Conservation (phyloP, 305 asterid genomes). For the Striga hermonthica region DNA sequence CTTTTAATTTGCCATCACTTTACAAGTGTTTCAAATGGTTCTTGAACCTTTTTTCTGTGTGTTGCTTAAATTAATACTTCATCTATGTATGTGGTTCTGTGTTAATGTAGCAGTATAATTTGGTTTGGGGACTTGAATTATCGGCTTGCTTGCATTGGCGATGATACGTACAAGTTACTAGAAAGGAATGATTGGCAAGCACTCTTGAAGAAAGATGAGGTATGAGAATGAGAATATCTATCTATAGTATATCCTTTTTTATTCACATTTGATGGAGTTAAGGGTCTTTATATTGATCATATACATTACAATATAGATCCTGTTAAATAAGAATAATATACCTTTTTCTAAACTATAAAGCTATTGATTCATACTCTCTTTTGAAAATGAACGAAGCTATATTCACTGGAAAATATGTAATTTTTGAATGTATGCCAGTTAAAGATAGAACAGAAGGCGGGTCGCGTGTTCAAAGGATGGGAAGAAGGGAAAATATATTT, state of each 20-base stretch:
- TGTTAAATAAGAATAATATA: no score
- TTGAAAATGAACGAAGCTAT: no score
- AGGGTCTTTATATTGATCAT: no score
- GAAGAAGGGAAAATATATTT: conserved; percentile 72
- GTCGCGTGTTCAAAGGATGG: conserved; percentile 72
- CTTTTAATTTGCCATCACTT: neutral
- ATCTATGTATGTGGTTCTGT: neutral
- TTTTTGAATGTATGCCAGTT: conserved; percentile 37
- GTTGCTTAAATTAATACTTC: no score
- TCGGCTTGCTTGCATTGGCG: conserved; percentile 47
- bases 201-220: conserved; percentile 76
- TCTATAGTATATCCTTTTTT: no score
- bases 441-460: conserved; percentile 57
- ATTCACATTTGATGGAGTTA: no score
- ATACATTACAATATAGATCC: no score
- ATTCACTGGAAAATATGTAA: no score
- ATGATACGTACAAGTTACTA: conserved; percentile 41
- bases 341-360: no score
- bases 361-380: no score
- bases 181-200: conserved; percentile 63
- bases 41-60: no score
- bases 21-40: neutral
- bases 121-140: conserved; percentile 94
- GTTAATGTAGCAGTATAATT: conserved; percentile 50
- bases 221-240: conserved; percentile 7